Evolutionary conservation across 352 stramenopile species (phyloP).

Genomic region (Aphanomyces astaci): DNA sequence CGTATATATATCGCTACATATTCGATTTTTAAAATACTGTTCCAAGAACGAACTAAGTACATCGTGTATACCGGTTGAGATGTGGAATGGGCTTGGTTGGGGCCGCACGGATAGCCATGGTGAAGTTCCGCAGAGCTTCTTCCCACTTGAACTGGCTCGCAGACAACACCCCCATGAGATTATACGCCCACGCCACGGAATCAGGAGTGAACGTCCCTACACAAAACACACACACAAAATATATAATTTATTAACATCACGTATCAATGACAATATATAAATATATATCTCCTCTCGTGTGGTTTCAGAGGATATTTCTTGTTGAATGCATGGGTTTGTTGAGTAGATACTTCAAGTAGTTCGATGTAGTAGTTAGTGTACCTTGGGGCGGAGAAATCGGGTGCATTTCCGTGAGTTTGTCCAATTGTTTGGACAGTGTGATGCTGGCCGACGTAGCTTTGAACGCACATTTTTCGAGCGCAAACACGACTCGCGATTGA

Average conservation of each 20-base stretch:
- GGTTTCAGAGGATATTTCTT: too few species aligned
- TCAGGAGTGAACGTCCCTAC: conserved; percentile 38
- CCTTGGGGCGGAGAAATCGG: background rate
- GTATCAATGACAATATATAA: too few species aligned
- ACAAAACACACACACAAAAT: too few species aligned
- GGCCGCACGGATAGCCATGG: conserved; percentile 41
- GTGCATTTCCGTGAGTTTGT: background rate
- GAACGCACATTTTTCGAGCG: conserved; percentile 4
- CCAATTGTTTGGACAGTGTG: conserved; percentile 7
- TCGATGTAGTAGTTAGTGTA: too few species aligned
- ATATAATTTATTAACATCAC: too few species aligned
- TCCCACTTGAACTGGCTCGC: conserved; percentile 31
- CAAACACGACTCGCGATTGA: background rate
- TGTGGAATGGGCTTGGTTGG: conserved; percentile 31
- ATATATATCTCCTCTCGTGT: too few species aligned
- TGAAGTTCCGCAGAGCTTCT: conserved; percentile 46
- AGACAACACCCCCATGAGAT: conserved; percentile 32
- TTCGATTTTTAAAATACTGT: too few species aligned
- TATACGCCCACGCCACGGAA: conserved; percentile 47
- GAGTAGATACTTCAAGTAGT: too few species aligned
- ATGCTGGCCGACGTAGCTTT: background rate
- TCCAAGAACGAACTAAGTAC: too few species aligned
- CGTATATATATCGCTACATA: too few species aligned
- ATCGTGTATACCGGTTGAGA: conserved; percentile 51
- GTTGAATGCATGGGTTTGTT: too few species aligned